Percentiles rank a stretch among this genome's conserved stretches.
Conservation (phyloP, 495 filamentous ascomycete genomes). For the Hypoxylon fuscum region DNA sequence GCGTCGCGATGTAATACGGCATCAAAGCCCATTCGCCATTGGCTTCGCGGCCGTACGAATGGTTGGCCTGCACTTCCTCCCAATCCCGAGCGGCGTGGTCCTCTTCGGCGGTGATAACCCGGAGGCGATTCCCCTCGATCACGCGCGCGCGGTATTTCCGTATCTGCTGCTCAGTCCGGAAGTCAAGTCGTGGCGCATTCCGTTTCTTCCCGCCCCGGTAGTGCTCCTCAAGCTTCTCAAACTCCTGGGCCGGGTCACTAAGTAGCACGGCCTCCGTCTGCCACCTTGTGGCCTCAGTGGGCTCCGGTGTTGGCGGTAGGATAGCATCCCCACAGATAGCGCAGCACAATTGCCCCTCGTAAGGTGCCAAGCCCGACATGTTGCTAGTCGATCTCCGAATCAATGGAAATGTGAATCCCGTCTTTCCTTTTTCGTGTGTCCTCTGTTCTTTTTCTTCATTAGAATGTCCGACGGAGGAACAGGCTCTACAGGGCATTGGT, state of each 20-base stretch:
- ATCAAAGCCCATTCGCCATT: slow-evolving; percentile 8
- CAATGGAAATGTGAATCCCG: no score
- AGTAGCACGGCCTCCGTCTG: slow-evolving; percentile 15
- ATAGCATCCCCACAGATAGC: slow-evolving; percentile 23
- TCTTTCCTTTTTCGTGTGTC: not conserved
- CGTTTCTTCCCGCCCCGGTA: slow-evolving; percentile 13
- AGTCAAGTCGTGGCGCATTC: not conserved
- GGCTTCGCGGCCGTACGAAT: not conserved
- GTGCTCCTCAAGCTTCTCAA: slow-evolving; percentile 14
- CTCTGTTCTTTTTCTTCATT: no score
- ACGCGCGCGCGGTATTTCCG: slow-evolving; percentile 15
- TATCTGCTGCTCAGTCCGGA: slow-evolving; percentile 1
- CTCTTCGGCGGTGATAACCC: not conserved
- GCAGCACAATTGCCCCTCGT: slow-evolving; percentile 20
- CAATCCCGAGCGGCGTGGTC: not conserved
- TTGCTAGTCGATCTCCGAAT: not conserved
- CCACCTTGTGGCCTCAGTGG: slow-evolving; percentile 4
- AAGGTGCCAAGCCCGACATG: slow-evolving; percentile 1
- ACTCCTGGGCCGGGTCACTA: slow-evolving; percentile 7
- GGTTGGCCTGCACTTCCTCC: slow-evolving; percentile 5
- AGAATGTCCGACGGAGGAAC: no score
- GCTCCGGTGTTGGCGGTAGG: not conserved
- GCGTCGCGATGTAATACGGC: slow-evolving; percentile 19
- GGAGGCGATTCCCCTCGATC: slow-evolving; percentile 11
- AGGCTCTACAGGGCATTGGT: no score